Base-by-base conservation (phyloP, 495 filamentous ascomycete genomes). In the Usnea hakonensis region DNA sequence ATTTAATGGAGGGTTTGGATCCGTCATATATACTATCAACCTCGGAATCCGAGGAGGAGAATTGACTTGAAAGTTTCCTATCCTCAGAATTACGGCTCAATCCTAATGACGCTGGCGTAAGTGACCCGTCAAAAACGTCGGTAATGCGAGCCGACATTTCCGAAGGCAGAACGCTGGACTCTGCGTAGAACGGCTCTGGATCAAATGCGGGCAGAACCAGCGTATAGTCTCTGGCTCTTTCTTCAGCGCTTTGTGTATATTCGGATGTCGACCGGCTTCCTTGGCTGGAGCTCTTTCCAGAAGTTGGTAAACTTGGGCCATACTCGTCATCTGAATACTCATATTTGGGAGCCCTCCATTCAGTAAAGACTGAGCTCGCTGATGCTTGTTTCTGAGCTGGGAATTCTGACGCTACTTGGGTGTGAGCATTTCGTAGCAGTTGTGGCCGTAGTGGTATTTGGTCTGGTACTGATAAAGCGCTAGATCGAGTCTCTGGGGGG, bases 1-100 rank as follows among this genome's bases (percentile, higher is more conserved):
- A 37, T 38, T 54, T 62, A 3, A 68, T 36, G 17, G 55, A 65
- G 17, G 43, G 41, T 28, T 55, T 48, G 21, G 54, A 44, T 41
- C 44, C 58, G 23, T 59, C 52, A 23, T 50, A 57, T 14, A 38
- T 26, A 17, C 54, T 65, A 16, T 41, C 63, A 1, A 38, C 58
- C 4, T 60, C 68, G 6, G 67, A 67, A 26, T 60, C 50, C 43
- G 69, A 70, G 28, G 65, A 66, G 17, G 65, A 69, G 64, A 66
- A 55, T 36, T 64, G 46, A 13, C 68, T 68, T 19, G 65, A 62
- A 21, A 59, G 61, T 19, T 61, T 41, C 16, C 61, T 61, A n/a
- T 65, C 56, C 36, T 65, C 63, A 5, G 40, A 17, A 23, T 50
- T 38, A 9, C 44, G 35, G 30, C 54, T 60, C 21, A 65, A 19